Evolutionary conservation across 108 stramenopile species (phyloP).

Genomic region (Skeletonema menzelii): DNA sequence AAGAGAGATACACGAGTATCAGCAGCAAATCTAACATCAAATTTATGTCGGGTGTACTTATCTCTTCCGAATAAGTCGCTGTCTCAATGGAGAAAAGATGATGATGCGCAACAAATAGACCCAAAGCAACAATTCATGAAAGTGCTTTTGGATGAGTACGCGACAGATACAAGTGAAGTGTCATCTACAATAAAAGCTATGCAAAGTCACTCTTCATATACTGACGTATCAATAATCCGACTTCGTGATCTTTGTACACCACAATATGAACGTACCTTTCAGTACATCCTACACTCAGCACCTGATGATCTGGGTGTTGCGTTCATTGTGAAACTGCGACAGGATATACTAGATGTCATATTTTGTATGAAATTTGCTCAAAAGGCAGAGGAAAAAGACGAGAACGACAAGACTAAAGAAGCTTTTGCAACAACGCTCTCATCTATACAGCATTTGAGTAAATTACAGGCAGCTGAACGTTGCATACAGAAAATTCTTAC

Average conservation of each 20-base stretch:
- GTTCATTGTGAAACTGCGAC: conserved; percentile 61
- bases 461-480: conserved; percentile 21
- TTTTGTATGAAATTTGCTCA: conserved; percentile 23
- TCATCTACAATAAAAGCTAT: conserved; percentile 8
- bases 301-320: conserved; percentile 53
- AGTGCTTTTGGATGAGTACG: conserved; percentile 13
- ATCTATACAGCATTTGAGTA: conserved; percentile 5
- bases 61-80: conserved; percentile 25
- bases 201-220: conserved; percentile 13
- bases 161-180: conserved; percentile 13
- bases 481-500: conserved; percentile 40
- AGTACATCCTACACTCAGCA: conserved; percentile 56
- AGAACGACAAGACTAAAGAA: not conserved
- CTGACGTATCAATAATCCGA: conserved; percentile 13
- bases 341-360: conserved; percentile 50
- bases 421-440: not conserved
- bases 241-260: conserved; percentile 55
- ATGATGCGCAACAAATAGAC: not conserved
- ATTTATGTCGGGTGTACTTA: conserved; percentile 28
- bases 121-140: conserved; percentile 27
- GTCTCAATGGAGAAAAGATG: not conserved
- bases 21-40: conserved; percentile 34
- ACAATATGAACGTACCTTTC: conserved; percentile 54
- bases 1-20: conserved; percentile 4
- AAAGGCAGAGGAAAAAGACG: conserved; percentile 4